A percentile compares a stretch with the other conserved stretches of the same genome.
Conservation (phyloP, 202 grass and related monocot species). For the Zoysia matrella region DNA sequence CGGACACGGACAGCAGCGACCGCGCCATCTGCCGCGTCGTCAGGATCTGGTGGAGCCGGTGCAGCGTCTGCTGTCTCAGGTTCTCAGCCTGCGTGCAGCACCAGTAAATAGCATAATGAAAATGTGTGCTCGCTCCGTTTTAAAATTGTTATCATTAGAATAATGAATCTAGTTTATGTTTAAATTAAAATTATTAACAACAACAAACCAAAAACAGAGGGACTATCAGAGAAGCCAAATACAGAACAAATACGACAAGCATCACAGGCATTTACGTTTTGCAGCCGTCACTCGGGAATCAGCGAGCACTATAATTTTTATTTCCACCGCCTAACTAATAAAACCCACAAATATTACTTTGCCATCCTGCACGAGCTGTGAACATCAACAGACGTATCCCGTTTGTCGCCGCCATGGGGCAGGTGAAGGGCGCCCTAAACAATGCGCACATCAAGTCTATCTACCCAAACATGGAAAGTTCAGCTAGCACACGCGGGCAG, state of each 20-base stretch:
- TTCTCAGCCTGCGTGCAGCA: constrained; percentile 69
- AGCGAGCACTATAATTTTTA: constrained; percentile 5
- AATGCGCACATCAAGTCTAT: constrained; percentile 24
- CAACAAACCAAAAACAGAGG: too few relatives aligned
- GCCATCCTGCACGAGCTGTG: neutral
- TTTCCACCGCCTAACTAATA: too few relatives aligned
- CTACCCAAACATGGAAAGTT: constrained; percentile 51
- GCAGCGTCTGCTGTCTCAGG: constrained; percentile 84
- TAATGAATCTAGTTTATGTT: too few relatives aligned
- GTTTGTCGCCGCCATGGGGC: constrained; percentile 29
- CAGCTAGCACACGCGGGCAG: neutral
- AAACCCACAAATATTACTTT: neutral
- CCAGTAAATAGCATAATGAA: neutral
- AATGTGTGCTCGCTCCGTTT: too few relatives aligned
- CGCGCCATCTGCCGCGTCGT: constrained; percentile 85
- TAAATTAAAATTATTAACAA: neutral
- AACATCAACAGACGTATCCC: neutral
- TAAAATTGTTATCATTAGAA: too few relatives aligned
- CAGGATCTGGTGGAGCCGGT: constrained; percentile 83
- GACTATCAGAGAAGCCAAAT: too few relatives aligned
- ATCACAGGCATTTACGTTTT: neutral
- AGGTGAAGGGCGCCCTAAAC: constrained; percentile 51
- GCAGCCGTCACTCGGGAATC: constrained; percentile 35
- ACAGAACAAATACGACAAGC: neutral
- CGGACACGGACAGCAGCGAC: constrained; percentile 77